Base-by-base conservation (phyloP, 352 stramenopile genomes). In the Phytophthora sp. region DNA sequence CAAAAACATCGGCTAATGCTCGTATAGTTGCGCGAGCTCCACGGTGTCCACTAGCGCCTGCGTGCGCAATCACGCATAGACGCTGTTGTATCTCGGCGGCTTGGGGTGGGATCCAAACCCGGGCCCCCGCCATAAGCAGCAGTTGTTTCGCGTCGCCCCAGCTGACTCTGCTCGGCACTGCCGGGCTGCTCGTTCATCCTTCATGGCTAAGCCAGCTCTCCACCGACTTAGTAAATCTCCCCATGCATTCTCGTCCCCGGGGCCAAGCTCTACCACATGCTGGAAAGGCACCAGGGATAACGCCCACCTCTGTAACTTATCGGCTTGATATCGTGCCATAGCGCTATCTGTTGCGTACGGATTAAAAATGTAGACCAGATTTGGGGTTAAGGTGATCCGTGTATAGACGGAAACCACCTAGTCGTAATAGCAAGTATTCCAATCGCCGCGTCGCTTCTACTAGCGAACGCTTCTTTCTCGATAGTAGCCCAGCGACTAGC, bases 261-360 rank as follows among this genome's bases (percentile, higher is more conserved):
- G 12, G 0, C 33, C 23, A 6, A 35, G 23, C 13, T 51, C 42
- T 7, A 35, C 35, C 2, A 51, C 23, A 24, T 51, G 23, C 2
- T 12, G 8, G 15, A 35, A 51, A 2, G 23, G 2, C 9, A 30
- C 11, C 18, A 51, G 45, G 1, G 45, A 29, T 1, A 61, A 29
- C 6, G 62, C 52, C 62, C 68, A 76, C 4, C 46, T 46, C n/a
- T 57, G 49, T 0, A 76, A 35, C 54, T 68, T 71, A 13, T 53
- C 38, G 2, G 38, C 53, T 7, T 49, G 7, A 30, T 72, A 39
- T 4, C 57, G 21, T n/a, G n/a, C n/a, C n/a, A 9, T 41, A 4
- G 35, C 35, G 57, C 52, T 6, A 64, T 50, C 7, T 2, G 56
- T n/a, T 0, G 2, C 21, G 8, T 57, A 35, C 1, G 54, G 23